Conservation (phyloP, 129 eudicot species). For the Mikania micrantha region DNA sequence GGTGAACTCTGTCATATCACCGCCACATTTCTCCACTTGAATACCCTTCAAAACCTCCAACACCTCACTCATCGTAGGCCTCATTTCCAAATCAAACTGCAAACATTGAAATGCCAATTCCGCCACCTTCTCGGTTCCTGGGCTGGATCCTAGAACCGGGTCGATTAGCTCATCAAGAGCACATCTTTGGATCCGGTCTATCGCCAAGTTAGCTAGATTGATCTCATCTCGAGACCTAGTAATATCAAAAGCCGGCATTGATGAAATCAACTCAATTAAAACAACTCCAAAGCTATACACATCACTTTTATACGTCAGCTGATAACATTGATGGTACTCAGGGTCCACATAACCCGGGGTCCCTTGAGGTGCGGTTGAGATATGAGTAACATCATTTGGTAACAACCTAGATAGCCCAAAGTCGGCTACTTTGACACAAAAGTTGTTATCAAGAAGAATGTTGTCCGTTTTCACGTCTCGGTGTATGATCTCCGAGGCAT, state of each 20-base stretch:
- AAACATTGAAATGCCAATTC: slow-evolving; percentile 81
- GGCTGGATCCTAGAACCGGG: slow-evolving; percentile 35
- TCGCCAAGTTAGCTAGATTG: slow-evolving; percentile 68
- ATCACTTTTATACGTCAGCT: slow-evolving; percentile 74
- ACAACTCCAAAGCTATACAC: slow-evolving; percentile 94
- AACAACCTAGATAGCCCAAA: slow-evolving; percentile 57
- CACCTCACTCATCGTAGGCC: slow-evolving; percentile 85
- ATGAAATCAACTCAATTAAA: slow-evolving; percentile 73
- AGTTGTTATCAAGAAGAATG: slow-evolving; percentile 40
- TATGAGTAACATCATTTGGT: slow-evolving; percentile 60
- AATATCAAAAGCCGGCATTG: slow-evolving; percentile 85
- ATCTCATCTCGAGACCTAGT: slow-evolving; percentile 71
- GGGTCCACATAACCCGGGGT: slow-evolving; percentile 96
- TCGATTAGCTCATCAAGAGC: slow-evolving; percentile 70
- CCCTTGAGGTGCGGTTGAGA: slow-evolving; percentile 95
- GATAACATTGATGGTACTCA: slow-evolving; percentile 73
- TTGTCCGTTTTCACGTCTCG: slow-evolving; percentile 54
- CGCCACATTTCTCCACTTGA: slow-evolving; percentile 21
- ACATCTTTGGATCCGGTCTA: slow-evolving; percentile 63
- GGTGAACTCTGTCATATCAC: slow-evolving; percentile 1
- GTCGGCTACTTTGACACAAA: slow-evolving; percentile 51
- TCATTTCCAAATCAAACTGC: slow-evolving; percentile 66
- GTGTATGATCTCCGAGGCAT: slow-evolving; percentile 53
- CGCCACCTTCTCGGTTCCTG: slow-evolving; percentile 53
- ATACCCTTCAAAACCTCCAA: slow-evolving; percentile 46